Conservation (phyloP, 805 yeast genomes). For the Scheffersomyces ergatensis region DNA sequence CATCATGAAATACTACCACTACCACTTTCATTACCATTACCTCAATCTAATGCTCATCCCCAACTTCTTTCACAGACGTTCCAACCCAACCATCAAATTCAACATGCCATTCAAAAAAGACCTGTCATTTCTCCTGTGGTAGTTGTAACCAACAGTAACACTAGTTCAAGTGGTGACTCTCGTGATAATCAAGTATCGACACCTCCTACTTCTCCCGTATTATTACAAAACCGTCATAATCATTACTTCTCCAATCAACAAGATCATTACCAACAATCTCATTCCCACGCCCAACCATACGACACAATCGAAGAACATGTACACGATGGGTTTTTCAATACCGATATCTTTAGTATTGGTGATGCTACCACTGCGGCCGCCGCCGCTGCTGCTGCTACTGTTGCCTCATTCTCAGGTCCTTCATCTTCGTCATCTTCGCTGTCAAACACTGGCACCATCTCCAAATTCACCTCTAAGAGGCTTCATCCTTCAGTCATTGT, state of each 20-base stretch:
- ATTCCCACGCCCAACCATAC: not conserved
- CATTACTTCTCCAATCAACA: not conserved
- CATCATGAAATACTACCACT: too few relatives aligned
- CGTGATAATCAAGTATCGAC: not conserved
- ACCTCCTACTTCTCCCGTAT: not conserved
- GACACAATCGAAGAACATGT: not conserved
- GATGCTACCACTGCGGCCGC: slow-evolving; percentile 1
- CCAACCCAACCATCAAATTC: not conserved
- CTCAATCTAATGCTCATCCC: too few relatives aligned
- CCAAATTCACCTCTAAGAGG: not conserved
- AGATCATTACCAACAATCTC: not conserved
- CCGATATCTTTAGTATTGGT: not conserved
- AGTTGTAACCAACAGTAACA: not conserved
- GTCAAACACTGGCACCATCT: not conserved
- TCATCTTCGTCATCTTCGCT: not conserved
- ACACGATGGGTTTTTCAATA: not conserved
- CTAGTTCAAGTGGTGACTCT: not conserved
- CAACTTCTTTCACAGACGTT: too few relatives aligned
- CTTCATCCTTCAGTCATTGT: not conserved
- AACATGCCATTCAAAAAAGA: not conserved
- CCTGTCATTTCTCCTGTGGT: not conserved
- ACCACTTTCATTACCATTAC: too few relatives aligned
- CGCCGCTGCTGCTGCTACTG: slow-evolving; percentile 1
- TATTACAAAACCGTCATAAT: not conserved
- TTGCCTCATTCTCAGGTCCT: slow-evolving; percentile 1